Evolutionary conservation across 2,329 filamentous ascomycete genomes (phyloP).

Genomic region (Curvularia verruculosa): DNA sequence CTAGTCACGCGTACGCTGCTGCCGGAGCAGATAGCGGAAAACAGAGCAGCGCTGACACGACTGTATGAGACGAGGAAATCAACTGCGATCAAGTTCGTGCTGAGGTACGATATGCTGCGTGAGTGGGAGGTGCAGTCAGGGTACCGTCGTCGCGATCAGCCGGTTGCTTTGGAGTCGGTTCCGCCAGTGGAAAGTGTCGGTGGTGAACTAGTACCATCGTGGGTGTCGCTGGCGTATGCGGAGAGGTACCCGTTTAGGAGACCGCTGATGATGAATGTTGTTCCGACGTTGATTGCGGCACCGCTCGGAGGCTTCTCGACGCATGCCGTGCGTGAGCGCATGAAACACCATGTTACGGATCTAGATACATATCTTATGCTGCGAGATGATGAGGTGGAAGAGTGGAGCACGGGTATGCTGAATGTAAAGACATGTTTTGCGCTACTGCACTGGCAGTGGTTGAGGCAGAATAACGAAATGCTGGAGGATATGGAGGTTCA

Average conservation of each 20-base stretch:
- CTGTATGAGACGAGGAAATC: slow-evolving; percentile 32
- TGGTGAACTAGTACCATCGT: not conserved
- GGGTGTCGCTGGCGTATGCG: not conserved
- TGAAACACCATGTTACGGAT: slow-evolving; percentile 40
- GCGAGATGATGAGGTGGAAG: slow-evolving; percentile 24
- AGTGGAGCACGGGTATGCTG: slow-evolving; percentile 22
- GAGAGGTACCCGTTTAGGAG: slow-evolving; percentile 2
- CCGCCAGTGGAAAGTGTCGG: not conserved
- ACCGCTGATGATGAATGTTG: slow-evolving; percentile 27
- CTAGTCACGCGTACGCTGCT: slow-evolving; percentile 32
- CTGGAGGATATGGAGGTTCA: slow-evolving; percentile 33
- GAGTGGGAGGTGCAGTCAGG: slow-evolving; percentile 25
- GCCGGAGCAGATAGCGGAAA: slow-evolving; percentile 36
- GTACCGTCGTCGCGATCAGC: not conserved
- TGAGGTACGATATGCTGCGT: slow-evolving; percentile 39
- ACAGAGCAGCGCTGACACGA: slow-evolving; percentile 22
- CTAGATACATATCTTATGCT: slow-evolving; percentile 34
- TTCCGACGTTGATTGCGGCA: slow-evolving; percentile 32
- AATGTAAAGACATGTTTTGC: slow-evolving; percentile 15
- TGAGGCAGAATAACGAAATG: slow-evolving; percentile 32
- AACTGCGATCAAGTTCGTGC: slow-evolving; percentile 21
- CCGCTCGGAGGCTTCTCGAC: slow-evolving; percentile 23
- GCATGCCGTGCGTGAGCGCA: slow-evolving; percentile 28
- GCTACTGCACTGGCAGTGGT: slow-evolving; percentile 38
- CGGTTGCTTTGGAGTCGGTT: slow-evolving; percentile 15